Conservation (phyloP, 495 filamentous ascomycete species). For the Glarea lozoyensis region DNA sequence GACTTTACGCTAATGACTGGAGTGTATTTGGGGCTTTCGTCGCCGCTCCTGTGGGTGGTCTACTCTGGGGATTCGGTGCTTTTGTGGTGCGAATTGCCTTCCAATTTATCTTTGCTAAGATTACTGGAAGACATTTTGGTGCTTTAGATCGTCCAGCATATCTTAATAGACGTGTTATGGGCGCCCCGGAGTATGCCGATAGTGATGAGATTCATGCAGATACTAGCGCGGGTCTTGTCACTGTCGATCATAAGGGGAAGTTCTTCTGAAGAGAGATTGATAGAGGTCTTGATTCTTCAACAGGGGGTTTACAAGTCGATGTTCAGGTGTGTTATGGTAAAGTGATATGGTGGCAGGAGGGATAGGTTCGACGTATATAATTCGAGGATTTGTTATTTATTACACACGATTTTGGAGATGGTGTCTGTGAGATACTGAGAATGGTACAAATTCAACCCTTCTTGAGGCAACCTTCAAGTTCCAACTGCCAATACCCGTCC, state of each 20-base stretch:
- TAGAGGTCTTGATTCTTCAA: too few relatives aligned
- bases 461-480: too few relatives aligned
- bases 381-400: too few relatives aligned
- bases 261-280: too few relatives aligned
- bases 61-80: constrained; percentile 58
- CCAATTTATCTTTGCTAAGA: constrained; percentile 42
- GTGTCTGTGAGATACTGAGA: too few relatives aligned
- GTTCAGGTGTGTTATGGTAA: constrained; percentile 12
- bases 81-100: constrained; percentile 42
- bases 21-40: constrained; percentile 71
- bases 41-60: constrained; percentile 61
- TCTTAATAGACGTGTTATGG: constrained; percentile 7
- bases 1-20: constrained; percentile 65
- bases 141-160: constrained; percentile 48
- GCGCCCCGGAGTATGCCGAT: constrained; percentile 19
- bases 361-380: too few relatives aligned
- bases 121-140: constrained; percentile 46
- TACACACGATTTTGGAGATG: too few relatives aligned
- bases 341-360: constrained; percentile 37
- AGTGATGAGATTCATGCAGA: constrained; percentile 19
- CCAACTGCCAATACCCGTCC: too few relatives aligned
- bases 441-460: too few relatives aligned
- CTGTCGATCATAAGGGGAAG: constrained; percentile 37
- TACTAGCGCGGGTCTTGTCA: constrained; percentile 19
- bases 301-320: too few relatives aligned